Conservation (phyloP, 768 basidiomycete species). For the Pleurotus tuber-regium region DNA sequence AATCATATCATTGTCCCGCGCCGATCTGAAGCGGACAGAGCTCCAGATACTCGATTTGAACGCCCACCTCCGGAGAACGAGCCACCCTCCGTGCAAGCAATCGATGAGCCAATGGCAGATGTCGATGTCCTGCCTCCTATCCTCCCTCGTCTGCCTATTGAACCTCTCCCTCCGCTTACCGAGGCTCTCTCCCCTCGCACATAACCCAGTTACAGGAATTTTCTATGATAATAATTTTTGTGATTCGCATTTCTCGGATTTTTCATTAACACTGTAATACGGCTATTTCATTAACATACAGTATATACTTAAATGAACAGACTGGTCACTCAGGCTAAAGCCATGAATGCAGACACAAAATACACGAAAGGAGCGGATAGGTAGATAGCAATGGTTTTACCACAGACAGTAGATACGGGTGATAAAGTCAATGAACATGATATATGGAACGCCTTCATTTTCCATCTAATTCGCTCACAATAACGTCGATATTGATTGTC, state of each 20-base stretch:
- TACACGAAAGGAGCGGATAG: not conserved
- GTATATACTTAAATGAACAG: not conserved
- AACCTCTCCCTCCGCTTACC: not conserved
- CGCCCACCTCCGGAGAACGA: not conserved
- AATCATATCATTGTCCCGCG: slow-evolving; percentile 38
- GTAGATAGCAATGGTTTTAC: not conserved
- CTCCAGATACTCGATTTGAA: not conserved
- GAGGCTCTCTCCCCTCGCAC: no score
- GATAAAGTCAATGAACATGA: no score
- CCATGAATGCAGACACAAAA: not conserved
- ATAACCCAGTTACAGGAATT: no score
- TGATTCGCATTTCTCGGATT: no score
- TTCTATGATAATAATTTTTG: no score
- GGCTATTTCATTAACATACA: not conserved
- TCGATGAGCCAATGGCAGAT: not conserved
- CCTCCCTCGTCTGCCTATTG: not conserved
- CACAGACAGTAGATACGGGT: not conserved
- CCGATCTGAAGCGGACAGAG: slow-evolving; percentile 11
- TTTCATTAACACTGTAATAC: no score
- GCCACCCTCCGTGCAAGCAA: no score
- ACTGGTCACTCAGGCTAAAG: not conserved
- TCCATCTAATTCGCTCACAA: no score
- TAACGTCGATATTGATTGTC: no score
- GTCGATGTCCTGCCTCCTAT: not conserved
- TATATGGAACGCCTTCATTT: no score